Conservation (phyloP, 140 eudicot species). For the Senecio squalidus region DNA sequence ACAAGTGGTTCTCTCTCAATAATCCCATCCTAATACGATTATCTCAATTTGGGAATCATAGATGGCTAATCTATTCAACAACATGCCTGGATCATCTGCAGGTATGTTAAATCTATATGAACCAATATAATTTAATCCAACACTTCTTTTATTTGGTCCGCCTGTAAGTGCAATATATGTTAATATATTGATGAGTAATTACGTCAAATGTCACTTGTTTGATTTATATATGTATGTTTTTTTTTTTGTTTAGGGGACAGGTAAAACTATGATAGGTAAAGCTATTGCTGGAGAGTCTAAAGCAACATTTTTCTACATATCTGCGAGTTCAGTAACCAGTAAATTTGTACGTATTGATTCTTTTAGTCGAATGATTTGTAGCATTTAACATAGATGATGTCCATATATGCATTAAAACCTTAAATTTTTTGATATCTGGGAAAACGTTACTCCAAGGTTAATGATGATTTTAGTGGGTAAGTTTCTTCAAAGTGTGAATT, state of each 20-base stretch:
- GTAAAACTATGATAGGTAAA: conserved; percentile 98
- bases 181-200: neutral
- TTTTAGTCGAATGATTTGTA: neutral
- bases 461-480: neutral
- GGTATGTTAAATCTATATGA: too few species aligned
- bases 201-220: neutral
- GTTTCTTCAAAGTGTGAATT: neutral
- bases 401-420: neutral
- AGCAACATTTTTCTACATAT: conserved; percentile 95
- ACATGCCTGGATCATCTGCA: too few species aligned
- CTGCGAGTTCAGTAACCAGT: conserved; percentile 93
- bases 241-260: conserved; percentile 64
- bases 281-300: conserved; percentile 99
- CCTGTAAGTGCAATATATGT: conserved; percentile 51
- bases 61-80: too few species aligned
- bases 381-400: neutral
- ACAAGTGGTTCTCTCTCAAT: too few species aligned
- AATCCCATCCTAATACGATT: too few species aligned
- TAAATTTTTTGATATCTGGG: neutral
- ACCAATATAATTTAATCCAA: too few species aligned
- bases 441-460: too few species aligned
- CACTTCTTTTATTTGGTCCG: conserved; percentile 97
- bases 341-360: conserved; percentile 65
- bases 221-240: conserved; percentile 5
- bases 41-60: too few species aligned